A percentile compares a stretch with the other conserved stretches of the same genome.
These are phyloP conservation scores for Candida jianshihensis DNA, from an alignment of 805 yeast genomes.

Conservation along the genomic window DNA sequence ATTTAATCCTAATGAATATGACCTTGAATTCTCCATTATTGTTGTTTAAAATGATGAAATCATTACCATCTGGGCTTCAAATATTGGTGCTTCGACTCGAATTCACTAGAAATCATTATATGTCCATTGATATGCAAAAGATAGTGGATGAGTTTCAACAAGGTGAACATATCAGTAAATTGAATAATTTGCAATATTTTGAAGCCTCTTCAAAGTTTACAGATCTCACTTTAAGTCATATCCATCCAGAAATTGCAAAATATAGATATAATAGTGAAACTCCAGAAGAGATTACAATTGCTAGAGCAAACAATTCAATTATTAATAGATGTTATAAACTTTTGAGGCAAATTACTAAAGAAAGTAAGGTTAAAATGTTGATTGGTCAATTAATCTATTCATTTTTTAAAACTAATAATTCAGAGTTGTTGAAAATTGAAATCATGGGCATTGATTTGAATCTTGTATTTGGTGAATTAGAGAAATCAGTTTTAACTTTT, in stretches of 20 bases:
- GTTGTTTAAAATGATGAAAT: constrained; percentile 1
- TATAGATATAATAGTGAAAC: not conserved
- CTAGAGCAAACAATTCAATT: not conserved
- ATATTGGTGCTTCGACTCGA: not conserved
- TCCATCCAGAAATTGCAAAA: constrained; percentile 10
- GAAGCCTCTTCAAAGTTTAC: constrained; percentile 4
- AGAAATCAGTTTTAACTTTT: no score
- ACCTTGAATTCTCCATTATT: constrained; percentile 5
- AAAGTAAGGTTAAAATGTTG: not conserved
- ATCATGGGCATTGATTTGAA: constrained; percentile 14
- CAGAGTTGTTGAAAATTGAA: constrained; percentile 12
- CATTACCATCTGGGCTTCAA: constrained; percentile 2
- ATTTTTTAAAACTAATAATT: constrained; percentile 2
- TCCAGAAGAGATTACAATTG: constrained; percentile 4
- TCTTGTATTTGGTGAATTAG: constrained; percentile 8
- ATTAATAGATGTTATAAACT: not conserved
- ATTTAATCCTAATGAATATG: constrained; percentile 5
- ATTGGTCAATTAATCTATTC: constrained; percentile 5
- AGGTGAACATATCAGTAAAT: not conserved
- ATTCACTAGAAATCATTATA: constrained; percentile 3
- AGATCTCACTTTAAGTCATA: constrained; percentile 2
- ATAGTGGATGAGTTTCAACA: not conserved
- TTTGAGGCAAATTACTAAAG: not conserved
- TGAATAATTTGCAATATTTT: constrained; percentile 6
- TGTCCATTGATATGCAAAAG: not conserved